Percentiles rank a stretch among this genome's conserved stretches.
phyloP scores from a whole-genome alignment of 106 monocot species.

The Dendrobium huoshanense region DNA sequence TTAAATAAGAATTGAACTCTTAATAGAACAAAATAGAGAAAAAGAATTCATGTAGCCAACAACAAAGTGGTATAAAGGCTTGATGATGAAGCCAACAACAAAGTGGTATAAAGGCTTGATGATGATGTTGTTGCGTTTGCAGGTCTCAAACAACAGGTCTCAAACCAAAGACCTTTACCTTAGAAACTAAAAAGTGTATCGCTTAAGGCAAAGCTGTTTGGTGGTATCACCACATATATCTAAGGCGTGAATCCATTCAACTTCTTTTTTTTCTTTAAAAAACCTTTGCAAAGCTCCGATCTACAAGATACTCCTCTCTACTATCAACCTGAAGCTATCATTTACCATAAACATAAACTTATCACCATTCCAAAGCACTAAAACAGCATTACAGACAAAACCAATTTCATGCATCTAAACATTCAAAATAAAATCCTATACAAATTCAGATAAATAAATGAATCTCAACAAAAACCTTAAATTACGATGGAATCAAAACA shows the following conservation, averaged over 20 bases:
- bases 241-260: background rate
- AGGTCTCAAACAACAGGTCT: too few species aligned
- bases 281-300: background rate
- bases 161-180: too few species aligned
- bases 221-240: background rate
- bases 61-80: too few species aligned
- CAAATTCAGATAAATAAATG: background rate
- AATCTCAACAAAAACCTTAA: background rate
- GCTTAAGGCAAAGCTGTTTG: too few species aligned
- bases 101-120: too few species aligned
- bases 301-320: background rate
- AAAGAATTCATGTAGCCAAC: too few species aligned
- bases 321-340: background rate
- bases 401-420: background rate
- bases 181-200: too few species aligned
- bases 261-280: background rate
- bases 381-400: background rate
- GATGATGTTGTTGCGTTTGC: too few species aligned
- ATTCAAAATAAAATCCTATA: background rate
- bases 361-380: background rate
- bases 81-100: too few species aligned
- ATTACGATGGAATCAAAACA: background rate
- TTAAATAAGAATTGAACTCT: too few species aligned
- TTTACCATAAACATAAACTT: background rate
- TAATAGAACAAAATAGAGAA: too few species aligned